Conservation (phyloP, 768 basidiomycete species). For the Tricholoma hemisulphureum region DNA sequence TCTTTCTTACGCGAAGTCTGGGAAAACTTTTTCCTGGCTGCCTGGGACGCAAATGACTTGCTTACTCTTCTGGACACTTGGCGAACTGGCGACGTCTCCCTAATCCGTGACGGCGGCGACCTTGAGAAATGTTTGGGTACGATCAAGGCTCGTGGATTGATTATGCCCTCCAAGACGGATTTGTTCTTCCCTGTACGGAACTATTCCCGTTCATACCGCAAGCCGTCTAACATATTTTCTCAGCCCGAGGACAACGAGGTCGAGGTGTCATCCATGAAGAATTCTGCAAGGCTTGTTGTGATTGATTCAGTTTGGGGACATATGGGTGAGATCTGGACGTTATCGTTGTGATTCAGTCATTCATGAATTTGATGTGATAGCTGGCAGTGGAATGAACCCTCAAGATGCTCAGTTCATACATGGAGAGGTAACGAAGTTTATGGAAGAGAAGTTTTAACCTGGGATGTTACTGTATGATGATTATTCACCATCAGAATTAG, state of each 20-base stretch:
- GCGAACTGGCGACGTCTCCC: slow-evolving; percentile 49
- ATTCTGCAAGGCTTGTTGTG: slow-evolving; percentile 44
- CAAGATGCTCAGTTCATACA: slow-evolving; percentile 44
- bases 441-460: slow-evolving; percentile 30
- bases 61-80: slow-evolving; percentile 49
- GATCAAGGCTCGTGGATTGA: slow-evolving; percentile 52
- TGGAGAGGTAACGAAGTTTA: slow-evolving; percentile 42
- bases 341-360: background rate
- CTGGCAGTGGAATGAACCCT: slow-evolving; percentile 42
- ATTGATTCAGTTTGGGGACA: slow-evolving; percentile 61
- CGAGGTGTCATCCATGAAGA: slow-evolving; percentile 44
- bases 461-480: slow-evolving; percentile 1
- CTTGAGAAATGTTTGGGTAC: slow-evolving; percentile 37
- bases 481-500: too few species aligned
- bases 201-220: background rate
- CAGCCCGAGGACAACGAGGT: slow-evolving; percentile 54
- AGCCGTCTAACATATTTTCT: background rate
- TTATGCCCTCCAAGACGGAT: slow-evolving; percentile 61
- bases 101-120: slow-evolving; percentile 41
- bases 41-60: slow-evolving; percentile 58
- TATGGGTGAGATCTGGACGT: slow-evolving; percentile 38
- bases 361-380: slow-evolving; percentile 21
- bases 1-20: slow-evolving; percentile 52
- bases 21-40: slow-evolving; percentile 42
- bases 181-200: slow-evolving; percentile 50